A percentile compares a stretch with the other conserved stretches of the same genome.
Conservation (phyloP, 2,329 filamentous ascomycete genomes). For the Neurospora sp. region DNA sequence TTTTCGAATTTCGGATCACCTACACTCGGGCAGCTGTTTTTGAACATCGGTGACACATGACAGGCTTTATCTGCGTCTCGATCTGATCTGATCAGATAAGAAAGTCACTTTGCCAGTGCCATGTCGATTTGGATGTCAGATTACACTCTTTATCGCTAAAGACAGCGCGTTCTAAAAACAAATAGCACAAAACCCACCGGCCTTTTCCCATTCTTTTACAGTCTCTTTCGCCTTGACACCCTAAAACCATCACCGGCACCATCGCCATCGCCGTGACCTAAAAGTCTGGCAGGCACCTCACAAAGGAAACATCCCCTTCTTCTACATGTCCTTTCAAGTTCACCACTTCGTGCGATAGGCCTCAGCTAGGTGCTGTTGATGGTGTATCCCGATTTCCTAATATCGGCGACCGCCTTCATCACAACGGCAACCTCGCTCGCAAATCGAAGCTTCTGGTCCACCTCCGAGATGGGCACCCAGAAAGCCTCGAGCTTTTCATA, state of each 20-base stretch:
- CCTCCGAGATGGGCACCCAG: conserved; percentile 18
- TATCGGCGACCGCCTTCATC: conserved; percentile 14
- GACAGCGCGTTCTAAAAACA: not conserved
- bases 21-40: not conserved
- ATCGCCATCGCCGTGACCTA: not conserved
- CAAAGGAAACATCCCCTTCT: not conserved
- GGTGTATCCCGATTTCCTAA: conserved; percentile 14
- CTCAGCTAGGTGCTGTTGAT: conserved; percentile 3
- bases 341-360: not conserved
- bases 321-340: too few relatives aligned
- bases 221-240: not conserved
- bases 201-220: not conserved
- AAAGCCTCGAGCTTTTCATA: conserved; percentile 21
- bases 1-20: not conserved
- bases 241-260: not conserved
- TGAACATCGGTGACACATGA: not conserved
- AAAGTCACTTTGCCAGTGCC: not conserved
- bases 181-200: not conserved
- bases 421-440: conserved; percentile 18
- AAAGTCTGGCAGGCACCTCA: not conserved
- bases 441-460: conserved; percentile 18
- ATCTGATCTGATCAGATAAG: not conserved
- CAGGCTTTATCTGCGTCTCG: not conserved
- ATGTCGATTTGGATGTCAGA: not conserved
- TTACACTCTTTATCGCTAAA: not conserved